Evolutionary conservation across 345 rosid species (phyloP).

Genomic region (Eucalyptus sideroxylon): DNA sequence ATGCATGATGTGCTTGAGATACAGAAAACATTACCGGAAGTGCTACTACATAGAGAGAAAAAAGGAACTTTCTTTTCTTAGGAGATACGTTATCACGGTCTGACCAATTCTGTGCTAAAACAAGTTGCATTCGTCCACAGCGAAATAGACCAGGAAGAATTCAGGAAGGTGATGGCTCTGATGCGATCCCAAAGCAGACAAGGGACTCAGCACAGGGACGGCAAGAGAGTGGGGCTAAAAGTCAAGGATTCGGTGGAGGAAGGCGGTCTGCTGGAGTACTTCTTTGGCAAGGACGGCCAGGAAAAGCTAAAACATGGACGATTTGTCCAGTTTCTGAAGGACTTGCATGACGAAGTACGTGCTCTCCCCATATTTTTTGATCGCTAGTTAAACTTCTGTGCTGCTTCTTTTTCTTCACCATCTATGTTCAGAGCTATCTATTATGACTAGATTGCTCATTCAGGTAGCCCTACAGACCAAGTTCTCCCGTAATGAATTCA

Average conservation of each 20-base stretch:
- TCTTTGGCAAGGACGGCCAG: conserved; percentile 59
- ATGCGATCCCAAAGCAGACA: conserved; percentile 49
- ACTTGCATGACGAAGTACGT: conserved; percentile 47
- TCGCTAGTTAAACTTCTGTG: background rate
- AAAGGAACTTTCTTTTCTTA: background rate
- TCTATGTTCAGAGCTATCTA: background rate
- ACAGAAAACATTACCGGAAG: background rate
- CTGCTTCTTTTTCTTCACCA: background rate
- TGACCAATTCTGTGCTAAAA: background rate
- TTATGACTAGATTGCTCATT: background rate
- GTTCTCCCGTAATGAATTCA: background rate
- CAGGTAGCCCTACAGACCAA: background rate
- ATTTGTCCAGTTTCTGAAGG: conserved; percentile 41
- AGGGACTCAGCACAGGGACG: conserved; percentile 27
- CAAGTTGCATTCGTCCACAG: conserved; percentile 1
- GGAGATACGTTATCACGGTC: background rate
- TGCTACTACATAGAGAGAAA: background rate
- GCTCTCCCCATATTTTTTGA: background rate
- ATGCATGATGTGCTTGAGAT: background rate
- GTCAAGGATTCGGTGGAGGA: conserved; percentile 22
- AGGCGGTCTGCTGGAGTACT: conserved; percentile 46
- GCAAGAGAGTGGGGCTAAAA: conserved; percentile 20
- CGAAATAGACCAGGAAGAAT: conserved; percentile 49
- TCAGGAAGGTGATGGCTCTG: conserved; percentile 55
- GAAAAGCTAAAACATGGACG: conserved; percentile 32